Evolutionary conservation across 768 basidiomycete species (phyloP).

Genomic region (Amanita jacksonii): DNA sequence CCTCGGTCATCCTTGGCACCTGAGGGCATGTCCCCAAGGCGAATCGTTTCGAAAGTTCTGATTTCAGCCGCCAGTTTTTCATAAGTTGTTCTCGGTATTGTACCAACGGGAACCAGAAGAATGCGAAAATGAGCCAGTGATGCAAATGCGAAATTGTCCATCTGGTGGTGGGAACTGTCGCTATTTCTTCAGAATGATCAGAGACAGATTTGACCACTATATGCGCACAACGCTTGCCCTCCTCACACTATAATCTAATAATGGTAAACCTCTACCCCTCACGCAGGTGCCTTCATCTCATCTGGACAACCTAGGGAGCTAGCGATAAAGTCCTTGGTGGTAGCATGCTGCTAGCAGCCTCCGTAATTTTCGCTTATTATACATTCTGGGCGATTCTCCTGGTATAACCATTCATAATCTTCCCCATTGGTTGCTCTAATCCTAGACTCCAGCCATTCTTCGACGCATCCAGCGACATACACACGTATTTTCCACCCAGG

Average conservation of each 20-base stretch:
- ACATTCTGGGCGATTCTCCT: slow-evolving; percentile 86
- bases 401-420: slow-evolving; percentile 27
- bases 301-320: slow-evolving; percentile 39
- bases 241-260: slow-evolving; percentile 1
- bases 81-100: slow-evolving; percentile 59
- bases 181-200: too few species aligned
- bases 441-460: slow-evolving; percentile 67
- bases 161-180: slow-evolving; percentile 22
- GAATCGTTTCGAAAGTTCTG: slow-evolving; percentile 59
- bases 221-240: too few species aligned
- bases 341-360: slow-evolving; percentile 69
- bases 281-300: slow-evolving; percentile 3
- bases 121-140: slow-evolving; percentile 81
- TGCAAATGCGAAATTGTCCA: slow-evolving; percentile 68
- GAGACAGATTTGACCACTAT: too few species aligned
- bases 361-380: slow-evolving; percentile 79
- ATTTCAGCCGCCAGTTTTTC: slow-evolving; percentile 70
- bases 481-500: slow-evolving; percentile 72
- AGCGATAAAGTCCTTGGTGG: slow-evolving; percentile 80
- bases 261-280: slow-evolving; percentile 13
- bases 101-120: slow-evolving; percentile 79
- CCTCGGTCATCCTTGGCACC: slow-evolving; percentile 72
- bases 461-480: slow-evolving; percentile 61
- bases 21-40: slow-evolving; percentile 76
- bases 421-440: slow-evolving; percentile 8